Percentiles rank a stretch among this genome's conserved stretches.
Conservation (phyloP, 2,329 filamentous ascomycete genomes). For the Paecilomyces niveus region DNA sequence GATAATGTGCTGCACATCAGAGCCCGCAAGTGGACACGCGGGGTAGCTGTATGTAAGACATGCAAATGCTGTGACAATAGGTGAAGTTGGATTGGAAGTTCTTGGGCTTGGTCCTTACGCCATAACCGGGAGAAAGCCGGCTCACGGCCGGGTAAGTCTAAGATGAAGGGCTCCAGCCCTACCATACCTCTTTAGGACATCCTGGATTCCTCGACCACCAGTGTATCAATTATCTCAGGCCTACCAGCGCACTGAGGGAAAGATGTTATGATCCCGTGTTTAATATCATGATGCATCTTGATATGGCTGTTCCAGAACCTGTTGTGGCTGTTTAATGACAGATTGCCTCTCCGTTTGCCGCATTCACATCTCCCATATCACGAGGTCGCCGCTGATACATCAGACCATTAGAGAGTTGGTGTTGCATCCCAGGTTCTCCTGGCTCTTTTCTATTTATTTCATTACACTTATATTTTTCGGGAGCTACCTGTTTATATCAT, state of each 20-base stretch:
- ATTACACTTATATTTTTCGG: background rate
- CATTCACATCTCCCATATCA: background rate
- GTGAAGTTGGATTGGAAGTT: background rate
- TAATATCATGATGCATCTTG: background rate
- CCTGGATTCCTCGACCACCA: background rate
- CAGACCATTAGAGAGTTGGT: background rate
- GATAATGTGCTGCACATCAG: constrained; percentile 19
- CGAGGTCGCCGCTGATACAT: background rate
- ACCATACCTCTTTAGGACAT: constrained; percentile 22
- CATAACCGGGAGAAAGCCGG: constrained; percentile 19
- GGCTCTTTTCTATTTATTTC: background rate
- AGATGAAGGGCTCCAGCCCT: constrained; percentile 22
- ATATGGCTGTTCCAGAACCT: background rate
- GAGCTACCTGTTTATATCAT: background rate
- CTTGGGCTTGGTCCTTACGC: constrained; percentile 10
- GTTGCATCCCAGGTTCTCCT: background rate
- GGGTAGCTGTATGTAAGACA: background rate
- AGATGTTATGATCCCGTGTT: background rate
- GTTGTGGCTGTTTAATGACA: background rate
- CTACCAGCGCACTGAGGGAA: background rate
- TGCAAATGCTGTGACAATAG: background rate
- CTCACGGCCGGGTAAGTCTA: constrained; percentile 18
- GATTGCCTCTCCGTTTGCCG: background rate
- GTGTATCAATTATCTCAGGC: background rate
- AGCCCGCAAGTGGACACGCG: constrained; percentile 7